Evolutionary conservation across 257 asterid genomes (phyloP), one percentile per base, ranked within the genome.

Genomic region (Avicennia marina): DNA sequence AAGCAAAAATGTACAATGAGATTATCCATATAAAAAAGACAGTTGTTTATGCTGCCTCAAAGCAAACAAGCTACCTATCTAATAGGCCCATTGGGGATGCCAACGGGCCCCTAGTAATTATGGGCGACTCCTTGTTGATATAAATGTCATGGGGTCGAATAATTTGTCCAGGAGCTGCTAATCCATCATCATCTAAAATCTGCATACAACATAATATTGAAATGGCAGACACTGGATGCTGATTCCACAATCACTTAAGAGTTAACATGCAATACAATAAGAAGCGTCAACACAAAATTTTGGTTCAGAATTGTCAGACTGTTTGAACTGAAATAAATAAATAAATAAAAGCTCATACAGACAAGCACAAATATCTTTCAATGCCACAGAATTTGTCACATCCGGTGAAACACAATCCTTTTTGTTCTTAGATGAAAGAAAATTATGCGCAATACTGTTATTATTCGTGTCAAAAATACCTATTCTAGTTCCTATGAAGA

Each of bases 131-230:
- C 78, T 82, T 91, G 78, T 85, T 85, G 60, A 88, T 63, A 71
- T 78, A 86, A 45, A 83, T 49, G 67, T 91, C 95, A 27, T 54
- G 58, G 18, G 77, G 74, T 45, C 90, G 84, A 77, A 91, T 80
- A 61, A 78, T 81, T 75, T 85, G 81, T 72, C 98, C 98, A 38
- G 98, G 98, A 78, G 98, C 72, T 68, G 95, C 98, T 25, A 88
- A 17, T 72, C 98, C 98, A 77, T 91, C 98, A 59, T 81, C 81
- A 75, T 91, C 97, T 75, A 91, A 67, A 77, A 84, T 80, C 95
- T 89, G 81, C 56, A 65, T 18, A 68, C 29, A 60, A 39, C 32
- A 63, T 18, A 65, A 66, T 32, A 51, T 33, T 65, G 36, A 55
- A 32, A 63, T 57, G 56, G 45, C 18, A 55, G 26, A 33, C 16